Evolutionary conservation across 768 basidiomycete genomes (phyloP), one percentile per base, ranked within the genome.

Genomic region (Cubamyces sp.): DNA sequence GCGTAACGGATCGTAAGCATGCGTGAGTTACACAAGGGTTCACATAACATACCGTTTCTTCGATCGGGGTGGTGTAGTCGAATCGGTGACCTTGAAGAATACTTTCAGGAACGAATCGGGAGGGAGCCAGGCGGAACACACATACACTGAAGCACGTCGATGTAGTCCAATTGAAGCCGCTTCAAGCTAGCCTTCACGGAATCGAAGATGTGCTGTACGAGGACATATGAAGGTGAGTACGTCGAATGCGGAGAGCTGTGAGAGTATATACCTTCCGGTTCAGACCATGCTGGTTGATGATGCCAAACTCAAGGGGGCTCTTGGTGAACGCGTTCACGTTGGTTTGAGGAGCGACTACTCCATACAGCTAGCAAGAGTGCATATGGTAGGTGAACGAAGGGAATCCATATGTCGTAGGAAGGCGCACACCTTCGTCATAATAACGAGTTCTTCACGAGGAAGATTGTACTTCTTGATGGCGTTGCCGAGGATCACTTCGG

Each of bases 91-190:
- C 64, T 70, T 1, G 11, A 11, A 34, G 9, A 34, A 30, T 30
- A 8, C 3, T 30, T 30, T 30, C 28, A 30, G 28, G 3, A 30
- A 30, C 28, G 3, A 8, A 30, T 30, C 3, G 3, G 47, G 4
- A 15, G 11, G 12, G 11, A 19, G 26, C 21, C 3, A 19, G 34
- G 4, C 30, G 18, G 16, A 23, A 12, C 5, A 56, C 64, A 7
- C 34, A 9, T 19, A 69, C 70, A 69, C 48, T 71, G 70, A 0
- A 69, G 52, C 2, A 71, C 21, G 26, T 71, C 70, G 19, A 93
- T 79, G 65, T 91, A 90, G 57, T 92, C 90, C 30, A 90, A 72
- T 56, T 89, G 86, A 2, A 92, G 78, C n/a, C 90, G 79, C 67
- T 87, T 74, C 52, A 92, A 71, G 54, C 84, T 86, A n/a, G 75